Conservation (phyloP, 306 rosid species). For the Castanea mollissima region DNA sequence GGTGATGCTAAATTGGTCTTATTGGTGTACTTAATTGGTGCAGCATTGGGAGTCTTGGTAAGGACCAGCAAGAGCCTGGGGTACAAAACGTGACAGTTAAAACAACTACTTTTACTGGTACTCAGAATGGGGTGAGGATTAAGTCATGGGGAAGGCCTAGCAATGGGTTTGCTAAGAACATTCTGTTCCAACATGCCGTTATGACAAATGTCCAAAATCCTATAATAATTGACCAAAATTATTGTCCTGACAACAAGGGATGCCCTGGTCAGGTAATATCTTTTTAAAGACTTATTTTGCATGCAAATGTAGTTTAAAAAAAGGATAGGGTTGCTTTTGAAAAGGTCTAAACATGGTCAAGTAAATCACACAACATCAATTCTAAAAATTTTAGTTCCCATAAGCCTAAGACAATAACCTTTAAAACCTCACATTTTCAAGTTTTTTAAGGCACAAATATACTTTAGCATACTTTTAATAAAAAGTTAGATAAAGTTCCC, state of each 20-base stretch:
- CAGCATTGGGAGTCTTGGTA: conserved; percentile 59
- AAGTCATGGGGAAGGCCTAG: conserved; percentile 51
- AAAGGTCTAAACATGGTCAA: neutral
- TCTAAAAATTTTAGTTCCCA: no score
- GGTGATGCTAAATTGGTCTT: neutral
- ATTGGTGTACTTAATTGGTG: neutral
- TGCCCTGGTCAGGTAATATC: conserved; percentile 43
- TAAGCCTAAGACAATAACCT: no score
- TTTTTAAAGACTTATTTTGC: neutral
- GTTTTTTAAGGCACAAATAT: no score
- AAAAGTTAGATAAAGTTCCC: no score
- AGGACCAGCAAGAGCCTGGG: conserved; percentile 35
- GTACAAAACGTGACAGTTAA: conserved; percentile 59
- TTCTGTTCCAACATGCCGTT: no score
- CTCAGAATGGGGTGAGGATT: conserved; percentile 47
- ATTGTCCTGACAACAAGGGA: conserved; percentile 35
- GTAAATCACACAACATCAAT: neutral
- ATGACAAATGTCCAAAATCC: neutral
- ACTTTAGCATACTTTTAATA: no score
- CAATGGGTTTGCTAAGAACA: no score
- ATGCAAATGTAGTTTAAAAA: no score
- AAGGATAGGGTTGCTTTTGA: neutral
- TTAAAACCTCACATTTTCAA: no score
- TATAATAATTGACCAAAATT: conserved; percentile 50
- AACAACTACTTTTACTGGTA: conserved; percentile 28